phyloP scores from a whole-genome alignment of 169 alveolate genomes.

The Eimeria necatrix region DNA sequence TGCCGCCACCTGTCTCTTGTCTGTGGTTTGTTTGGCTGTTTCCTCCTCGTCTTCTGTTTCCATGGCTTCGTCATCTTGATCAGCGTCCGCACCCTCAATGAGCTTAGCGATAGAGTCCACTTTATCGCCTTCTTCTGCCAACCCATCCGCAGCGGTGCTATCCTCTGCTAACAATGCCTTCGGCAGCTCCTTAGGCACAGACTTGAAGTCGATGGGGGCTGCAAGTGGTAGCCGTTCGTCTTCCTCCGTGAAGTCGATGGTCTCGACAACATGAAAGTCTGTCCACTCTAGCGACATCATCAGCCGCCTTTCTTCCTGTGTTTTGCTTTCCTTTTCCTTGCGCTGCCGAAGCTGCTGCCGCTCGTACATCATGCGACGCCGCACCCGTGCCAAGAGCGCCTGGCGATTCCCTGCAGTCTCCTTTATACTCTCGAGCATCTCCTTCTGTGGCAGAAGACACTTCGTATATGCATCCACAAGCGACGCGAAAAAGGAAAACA shows the following conservation, averaged over 20 bases:
- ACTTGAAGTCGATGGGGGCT: constrained; percentile 81
- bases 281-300: constrained; percentile 95
- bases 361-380: constrained; percentile 89
- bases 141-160: constrained; percentile 16
- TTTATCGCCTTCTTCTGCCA: constrained; percentile 21
- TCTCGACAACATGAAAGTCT: constrained; percentile 93
- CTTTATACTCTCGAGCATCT: constrained; percentile 91
- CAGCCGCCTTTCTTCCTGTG: constrained; percentile 90
- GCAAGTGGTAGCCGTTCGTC: constrained; percentile 82
- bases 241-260: constrained; percentile 90
- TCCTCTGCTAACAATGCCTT: constrained; percentile 49
- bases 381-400: constrained; percentile 86
- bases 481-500: constrained; percentile 95
- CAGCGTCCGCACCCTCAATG: constrained; percentile 79
- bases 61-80: constrained; percentile 80
- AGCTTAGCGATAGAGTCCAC: constrained; percentile 73
- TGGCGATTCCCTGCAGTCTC: constrained; percentile 88
- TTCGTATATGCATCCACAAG: constrained; percentile 96
- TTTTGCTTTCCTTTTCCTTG: constrained; percentile 87
- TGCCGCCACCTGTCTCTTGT: neutral
- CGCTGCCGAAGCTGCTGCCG: constrained; percentile 91
- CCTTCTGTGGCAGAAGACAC: constrained; percentile 95
- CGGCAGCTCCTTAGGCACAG: constrained; percentile 62
- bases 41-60: constrained; percentile 77
- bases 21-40: neutral